Evolutionary conservation across 2,329 filamentous ascomycete genomes (phyloP).

Genomic region (Scopulariopsis brevicaulis): DNA sequence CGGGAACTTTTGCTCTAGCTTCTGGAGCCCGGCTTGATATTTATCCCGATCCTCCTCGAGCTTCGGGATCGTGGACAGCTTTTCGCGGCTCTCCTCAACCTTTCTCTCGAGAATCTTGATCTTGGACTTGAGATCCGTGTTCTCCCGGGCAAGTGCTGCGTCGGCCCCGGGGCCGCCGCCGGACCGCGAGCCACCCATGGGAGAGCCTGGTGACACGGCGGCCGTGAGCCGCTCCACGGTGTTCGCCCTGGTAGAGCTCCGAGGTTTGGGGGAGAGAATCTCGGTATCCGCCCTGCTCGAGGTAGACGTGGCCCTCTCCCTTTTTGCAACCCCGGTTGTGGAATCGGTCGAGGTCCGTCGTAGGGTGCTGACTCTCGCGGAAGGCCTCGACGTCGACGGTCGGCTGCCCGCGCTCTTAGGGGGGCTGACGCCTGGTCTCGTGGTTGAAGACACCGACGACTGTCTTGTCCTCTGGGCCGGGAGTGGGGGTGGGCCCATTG

Average conservation of each 20-base stretch:
- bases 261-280: slow-evolving; percentile 34
- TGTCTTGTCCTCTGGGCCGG: slow-evolving; percentile 33
- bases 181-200: slow-evolving; percentile 9
- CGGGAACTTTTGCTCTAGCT: slow-evolving; percentile 80
- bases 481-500: slow-evolving; percentile 55
- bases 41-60: slow-evolving; percentile 66
- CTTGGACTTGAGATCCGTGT: slow-evolving; percentile 84
- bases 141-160: slow-evolving; percentile 47
- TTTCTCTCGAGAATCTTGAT: slow-evolving; percentile 82
- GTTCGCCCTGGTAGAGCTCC: slow-evolving; percentile 39
- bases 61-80: slow-evolving; percentile 66
- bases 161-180: slow-evolving; percentile 32
- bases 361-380: slow-evolving; percentile 9
- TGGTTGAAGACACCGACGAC: slow-evolving; percentile 16
- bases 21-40: slow-evolving; percentile 78
- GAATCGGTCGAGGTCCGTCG: slow-evolving; percentile 35
- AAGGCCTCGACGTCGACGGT: slow-evolving; percentile 19
- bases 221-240: slow-evolving; percentile 40
- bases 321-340: slow-evolving; percentile 23
- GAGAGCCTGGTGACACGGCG: slow-evolving; percentile 17
- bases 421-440: slow-evolving; percentile 3
- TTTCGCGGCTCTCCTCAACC: slow-evolving; percentile 72
- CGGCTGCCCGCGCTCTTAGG: slow-evolving; percentile 4
- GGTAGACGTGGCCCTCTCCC: slow-evolving; percentile 24
- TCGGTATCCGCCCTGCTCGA: slow-evolving; percentile 40